Conservation (phyloP, 73 alveolate species). For the Paramecium caudatum region DNA sequence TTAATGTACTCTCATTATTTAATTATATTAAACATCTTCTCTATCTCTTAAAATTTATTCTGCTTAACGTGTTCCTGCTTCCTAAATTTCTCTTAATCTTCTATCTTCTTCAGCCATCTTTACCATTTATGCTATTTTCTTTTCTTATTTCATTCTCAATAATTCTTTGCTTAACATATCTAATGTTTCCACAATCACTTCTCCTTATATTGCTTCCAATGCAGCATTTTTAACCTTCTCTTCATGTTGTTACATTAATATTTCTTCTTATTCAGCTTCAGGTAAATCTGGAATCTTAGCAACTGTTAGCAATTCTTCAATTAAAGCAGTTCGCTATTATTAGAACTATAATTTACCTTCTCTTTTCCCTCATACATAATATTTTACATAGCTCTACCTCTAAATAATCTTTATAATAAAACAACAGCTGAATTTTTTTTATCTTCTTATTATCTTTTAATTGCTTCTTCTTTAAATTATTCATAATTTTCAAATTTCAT, state of each 20-base stretch:
- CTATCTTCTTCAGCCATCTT: conserved; percentile 98
- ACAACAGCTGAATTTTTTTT: conserved; percentile 86
- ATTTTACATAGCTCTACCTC: conserved; percentile 97
- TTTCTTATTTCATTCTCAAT: conserved; percentile 96
- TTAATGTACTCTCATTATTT: conserved; percentile 95
- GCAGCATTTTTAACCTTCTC: conserved; percentile 97
- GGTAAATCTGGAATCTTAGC: conserved; percentile 97
- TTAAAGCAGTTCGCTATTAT: conserved; percentile 92
- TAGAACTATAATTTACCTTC: conserved; percentile 65
- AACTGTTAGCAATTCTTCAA: conserved; percentile 95
- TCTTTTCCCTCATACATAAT: conserved; percentile 99
- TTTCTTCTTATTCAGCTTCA: conserved; percentile 94
- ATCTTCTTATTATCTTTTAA: conserved; percentile 80
- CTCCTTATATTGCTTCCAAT: conserved; percentile 97
- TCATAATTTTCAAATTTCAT: conserved; percentile 70
- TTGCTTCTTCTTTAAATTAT: conserved; percentile 81
- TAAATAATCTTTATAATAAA: conserved; percentile 93
- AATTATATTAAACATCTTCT: conserved; percentile 95
- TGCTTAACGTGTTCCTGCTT: conserved; percentile 99
- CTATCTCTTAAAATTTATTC: conserved; percentile 96
- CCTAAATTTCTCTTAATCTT: conserved; percentile 98
- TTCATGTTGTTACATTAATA: conserved; percentile 92
- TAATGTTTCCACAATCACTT: conserved; percentile 93
- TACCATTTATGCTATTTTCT: conserved; percentile 96
- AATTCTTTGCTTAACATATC: conserved; percentile 96